Percentiles rank a stretch among this genome's conserved stretches.
phyloP scores from a whole-genome alignment of 2,329 filamentous ascomycete genomes.

The Macroventuria anomochaeta region DNA sequence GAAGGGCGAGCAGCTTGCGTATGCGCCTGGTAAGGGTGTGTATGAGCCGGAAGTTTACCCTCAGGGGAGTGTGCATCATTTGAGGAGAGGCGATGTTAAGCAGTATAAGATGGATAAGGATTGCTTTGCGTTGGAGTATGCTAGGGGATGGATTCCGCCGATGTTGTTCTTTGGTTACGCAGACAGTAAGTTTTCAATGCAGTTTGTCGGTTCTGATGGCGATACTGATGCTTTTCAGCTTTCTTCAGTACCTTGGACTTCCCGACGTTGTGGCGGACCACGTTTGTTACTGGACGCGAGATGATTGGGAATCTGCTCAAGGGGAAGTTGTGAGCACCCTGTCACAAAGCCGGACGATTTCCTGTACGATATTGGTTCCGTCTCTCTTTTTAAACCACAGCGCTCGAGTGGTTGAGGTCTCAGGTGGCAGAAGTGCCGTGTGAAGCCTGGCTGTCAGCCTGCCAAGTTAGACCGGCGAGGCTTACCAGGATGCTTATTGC shows the following conservation, averaged over 20 bases:
- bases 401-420: too few species aligned
- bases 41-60: conserved; percentile 74
- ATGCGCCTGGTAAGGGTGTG: conserved; percentile 65
- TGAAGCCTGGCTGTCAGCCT: neutral
- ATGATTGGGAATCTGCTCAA: conserved; percentile 73
- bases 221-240: conserved; percentile 31
- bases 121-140: conserved; percentile 85
- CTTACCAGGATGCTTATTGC: neutral
- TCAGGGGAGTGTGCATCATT: conserved; percentile 73
- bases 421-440: neutral
- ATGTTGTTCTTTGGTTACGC: conserved; percentile 92
- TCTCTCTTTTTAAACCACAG: too few species aligned
- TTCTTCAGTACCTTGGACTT: conserved; percentile 83
- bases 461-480: conserved; percentile 4
- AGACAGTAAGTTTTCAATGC: conserved; percentile 57
- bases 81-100: conserved; percentile 73
- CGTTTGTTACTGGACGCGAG: conserved; percentile 73
- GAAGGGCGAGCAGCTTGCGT: conserved; percentile 76
- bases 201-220: too few species aligned
- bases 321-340: conserved; percentile 26
- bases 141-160: conserved; percentile 86
- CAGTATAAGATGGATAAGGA: conserved; percentile 81
- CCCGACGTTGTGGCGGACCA: conserved; percentile 83
- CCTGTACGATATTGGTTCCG: too few species aligned
- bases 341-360: too few species aligned